phyloP scores from a whole-genome alignment of 805 yeast species.

The Cyberlindnera sargentensis region DNA sequence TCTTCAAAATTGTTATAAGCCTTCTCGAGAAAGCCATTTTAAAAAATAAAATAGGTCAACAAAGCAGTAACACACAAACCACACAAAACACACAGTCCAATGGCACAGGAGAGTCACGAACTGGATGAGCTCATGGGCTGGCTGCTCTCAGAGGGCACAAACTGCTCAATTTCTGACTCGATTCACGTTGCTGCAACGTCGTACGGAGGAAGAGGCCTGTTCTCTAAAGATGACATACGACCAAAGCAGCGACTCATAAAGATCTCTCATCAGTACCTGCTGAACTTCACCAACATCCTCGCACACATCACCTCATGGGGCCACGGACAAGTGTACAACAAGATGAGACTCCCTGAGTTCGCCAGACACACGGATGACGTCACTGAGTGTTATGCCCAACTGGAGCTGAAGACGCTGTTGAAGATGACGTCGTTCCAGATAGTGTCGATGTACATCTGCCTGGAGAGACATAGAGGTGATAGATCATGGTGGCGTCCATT shows the following conservation, averaged over 20 bases:
- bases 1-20: too few species aligned
- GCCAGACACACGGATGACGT: slow-evolving; percentile 17
- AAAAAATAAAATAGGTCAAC: too few species aligned
- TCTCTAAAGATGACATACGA: slow-evolving; percentile 32
- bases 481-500: slow-evolving; percentile 65
- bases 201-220: slow-evolving; percentile 59
- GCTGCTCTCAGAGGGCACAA: not conserved
- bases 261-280: slow-evolving; percentile 50
- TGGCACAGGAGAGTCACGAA: too few species aligned
- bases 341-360: slow-evolving; percentile 3
- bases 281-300: slow-evolving; percentile 50
- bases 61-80: too few species aligned
- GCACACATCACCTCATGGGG: slow-evolving; percentile 31
- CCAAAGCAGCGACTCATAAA: slow-evolving; percentile 40
- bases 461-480: slow-evolving; percentile 34
- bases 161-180: slow-evolving; percentile 28
- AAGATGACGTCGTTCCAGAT: slow-evolving; percentile 54
- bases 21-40: too few species aligned
- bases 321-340: slow-evolving; percentile 20
- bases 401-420: slow-evolving; percentile 27
- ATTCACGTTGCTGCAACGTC: slow-evolving; percentile 35
- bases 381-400: slow-evolving; percentile 9
- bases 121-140: slow-evolving; percentile 13
- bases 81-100: too few species aligned
- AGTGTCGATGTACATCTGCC: slow-evolving; percentile 39